Conservation (phyloP, 73 alveolate genomes). For the Blepharisma japonicum region DNA sequence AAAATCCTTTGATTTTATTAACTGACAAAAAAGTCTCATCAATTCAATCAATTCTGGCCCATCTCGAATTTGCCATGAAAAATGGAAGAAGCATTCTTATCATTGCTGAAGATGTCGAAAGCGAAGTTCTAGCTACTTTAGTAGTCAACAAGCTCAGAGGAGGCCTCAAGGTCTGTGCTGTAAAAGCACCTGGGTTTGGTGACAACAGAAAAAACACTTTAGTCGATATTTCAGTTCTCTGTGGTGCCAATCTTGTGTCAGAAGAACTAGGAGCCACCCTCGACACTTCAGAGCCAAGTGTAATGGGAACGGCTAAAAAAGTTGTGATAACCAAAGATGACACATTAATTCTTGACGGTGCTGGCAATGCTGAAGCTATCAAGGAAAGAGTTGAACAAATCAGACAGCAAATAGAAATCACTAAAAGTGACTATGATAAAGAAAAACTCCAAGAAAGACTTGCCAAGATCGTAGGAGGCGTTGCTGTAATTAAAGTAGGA, state of each 20-base stretch:
- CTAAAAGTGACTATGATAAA: not conserved
- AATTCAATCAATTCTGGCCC: not conserved
- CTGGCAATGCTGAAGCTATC: slow-evolving; percentile 73
- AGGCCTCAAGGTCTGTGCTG: slow-evolving; percentile 20
- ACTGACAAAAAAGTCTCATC: slow-evolving; percentile 89
- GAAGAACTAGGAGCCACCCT: slow-evolving; percentile 85
- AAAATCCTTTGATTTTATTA: slow-evolving; percentile 45
- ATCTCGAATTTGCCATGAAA: not conserved
- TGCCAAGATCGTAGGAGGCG: slow-evolving; percentile 95
- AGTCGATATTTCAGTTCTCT: slow-evolving; percentile 23
- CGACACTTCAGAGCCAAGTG: slow-evolving; percentile 67
- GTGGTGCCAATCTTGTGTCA: slow-evolving; percentile 31
- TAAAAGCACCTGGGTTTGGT: slow-evolving; percentile 57
- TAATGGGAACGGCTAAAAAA: slow-evolving; percentile 82
- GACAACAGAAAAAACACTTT: not conserved
- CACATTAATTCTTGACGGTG: slow-evolving; percentile 94
- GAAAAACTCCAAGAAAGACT: slow-evolving; percentile 95
- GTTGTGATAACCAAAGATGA: slow-evolving; percentile 89
- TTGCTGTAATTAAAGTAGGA: slow-evolving; percentile 78
- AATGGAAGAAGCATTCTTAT: not conserved
- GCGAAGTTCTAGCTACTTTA: slow-evolving; percentile 19
- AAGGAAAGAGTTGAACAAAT: slow-evolving; percentile 70
- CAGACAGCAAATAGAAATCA: slow-evolving; percentile 45
- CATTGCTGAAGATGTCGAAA: slow-evolving; percentile 26
- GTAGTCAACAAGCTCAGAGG: not conserved